Conservation (phyloP, 768 basidiomycete genomes). For the Trichaptum fuscoviolaceum region DNA sequence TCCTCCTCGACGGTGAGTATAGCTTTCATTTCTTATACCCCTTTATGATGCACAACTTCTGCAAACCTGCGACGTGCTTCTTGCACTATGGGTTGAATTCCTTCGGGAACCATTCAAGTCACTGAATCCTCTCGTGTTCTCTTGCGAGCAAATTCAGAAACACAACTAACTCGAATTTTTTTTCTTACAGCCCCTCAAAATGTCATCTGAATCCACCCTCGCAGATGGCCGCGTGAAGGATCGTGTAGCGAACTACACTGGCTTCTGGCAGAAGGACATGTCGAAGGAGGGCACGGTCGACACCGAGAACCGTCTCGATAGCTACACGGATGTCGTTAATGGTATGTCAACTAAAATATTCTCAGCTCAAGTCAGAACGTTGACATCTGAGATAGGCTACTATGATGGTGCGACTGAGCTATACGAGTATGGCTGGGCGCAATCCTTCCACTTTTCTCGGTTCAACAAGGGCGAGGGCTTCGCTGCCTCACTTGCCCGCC, state of each 20-base stretch:
- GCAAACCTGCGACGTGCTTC: constrained; percentile 49
- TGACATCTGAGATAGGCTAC: constrained; percentile 52
- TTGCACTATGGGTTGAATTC: constrained; percentile 53
- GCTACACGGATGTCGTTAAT: constrained; percentile 92
- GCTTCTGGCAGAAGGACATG: constrained; percentile 87
- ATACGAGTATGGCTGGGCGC: constrained; percentile 91
- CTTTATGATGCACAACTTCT: constrained; percentile 19
- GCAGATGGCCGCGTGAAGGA: constrained; percentile 55
- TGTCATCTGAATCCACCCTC: neutral
- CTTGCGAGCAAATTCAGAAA: neutral
- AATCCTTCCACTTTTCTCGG: constrained; percentile 94
- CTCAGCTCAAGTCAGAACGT: constrained; percentile 1
- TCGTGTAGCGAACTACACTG: constrained; percentile 81
- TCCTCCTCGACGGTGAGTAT: neutral
- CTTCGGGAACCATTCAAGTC: constrained; percentile 82
- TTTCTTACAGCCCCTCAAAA: neutral
- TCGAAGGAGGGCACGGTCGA: constrained; percentile 59
- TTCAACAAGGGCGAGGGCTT: constrained; percentile 91
- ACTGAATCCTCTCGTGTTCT: constrained; percentile 38
- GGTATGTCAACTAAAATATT: constrained; percentile 42
- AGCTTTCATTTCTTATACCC: neutral
- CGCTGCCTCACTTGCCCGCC: constrained; percentile 74
- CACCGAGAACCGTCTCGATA: constrained; percentile 67
- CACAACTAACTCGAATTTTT: neutral
- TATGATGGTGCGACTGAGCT: constrained; percentile 95